Evolutionary conservation across 179 eudicot species (phyloP).

Genomic region (Actinidia polygama): DNA sequence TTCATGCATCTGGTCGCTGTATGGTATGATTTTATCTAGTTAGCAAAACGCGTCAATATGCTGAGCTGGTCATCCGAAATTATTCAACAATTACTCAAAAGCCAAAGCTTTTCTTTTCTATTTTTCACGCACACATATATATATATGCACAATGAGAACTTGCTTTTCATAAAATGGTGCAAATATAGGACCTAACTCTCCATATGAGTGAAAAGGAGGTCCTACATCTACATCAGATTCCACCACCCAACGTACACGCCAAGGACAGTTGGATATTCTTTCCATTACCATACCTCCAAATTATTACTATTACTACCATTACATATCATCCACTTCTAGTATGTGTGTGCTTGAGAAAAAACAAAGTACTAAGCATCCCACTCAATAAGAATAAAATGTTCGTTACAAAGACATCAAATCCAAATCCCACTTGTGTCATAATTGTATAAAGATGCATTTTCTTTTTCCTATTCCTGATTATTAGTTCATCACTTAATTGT

Average conservation of each 20-base stretch:
- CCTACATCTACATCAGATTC: not conserved
- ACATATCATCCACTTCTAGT: not conserved
- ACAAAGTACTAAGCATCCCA: not conserved
- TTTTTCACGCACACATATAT: too few species aligned
- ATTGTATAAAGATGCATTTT: not conserved
- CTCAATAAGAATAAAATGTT: not conserved
- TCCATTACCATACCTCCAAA: not conserved
- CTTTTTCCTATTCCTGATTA: not conserved
- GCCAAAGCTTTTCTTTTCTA: too few species aligned
- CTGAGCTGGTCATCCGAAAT: too few species aligned
- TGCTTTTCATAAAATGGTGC: too few species aligned
- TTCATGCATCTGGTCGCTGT: too few species aligned
- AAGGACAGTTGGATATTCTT: slow-evolving; percentile 23
- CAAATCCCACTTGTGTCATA: slow-evolving; percentile 9
- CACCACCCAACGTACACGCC: slow-evolving; percentile 24
- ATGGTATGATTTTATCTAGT: too few species aligned
- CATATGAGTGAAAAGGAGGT: not conserved
- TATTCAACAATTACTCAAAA: too few species aligned
- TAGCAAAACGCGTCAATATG: too few species aligned
- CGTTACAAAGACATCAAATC: not conserved
- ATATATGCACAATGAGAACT: too few species aligned
- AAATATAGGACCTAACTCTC: not conserved
- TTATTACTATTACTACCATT: too few species aligned
- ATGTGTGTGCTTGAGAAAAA: not conserved
- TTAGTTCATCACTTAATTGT: not conserved